phyloP scores from a whole-genome alignment of 768 basidiomycete species.

The Suillus occidentalis region DNA sequence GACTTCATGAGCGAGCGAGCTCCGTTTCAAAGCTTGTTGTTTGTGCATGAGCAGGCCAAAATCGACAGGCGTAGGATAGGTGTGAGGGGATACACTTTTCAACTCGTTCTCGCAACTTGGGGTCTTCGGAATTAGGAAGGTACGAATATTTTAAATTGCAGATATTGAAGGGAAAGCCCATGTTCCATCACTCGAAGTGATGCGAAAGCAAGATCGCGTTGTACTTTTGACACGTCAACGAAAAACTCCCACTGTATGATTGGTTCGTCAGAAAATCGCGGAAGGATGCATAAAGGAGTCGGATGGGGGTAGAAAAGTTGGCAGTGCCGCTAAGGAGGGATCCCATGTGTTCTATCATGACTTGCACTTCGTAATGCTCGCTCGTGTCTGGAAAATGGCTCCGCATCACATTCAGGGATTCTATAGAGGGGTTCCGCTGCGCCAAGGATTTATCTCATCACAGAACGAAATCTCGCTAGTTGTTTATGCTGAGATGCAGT shows the following conservation, averaged over 20 bases:
- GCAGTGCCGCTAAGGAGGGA: background rate
- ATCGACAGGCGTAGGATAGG: too few relatives aligned
- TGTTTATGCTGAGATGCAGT: too few relatives aligned
- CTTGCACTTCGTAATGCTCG: background rate
- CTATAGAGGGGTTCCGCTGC: background rate
- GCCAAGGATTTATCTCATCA: background rate
- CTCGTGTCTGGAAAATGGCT: background rate
- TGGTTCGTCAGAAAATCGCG: background rate
- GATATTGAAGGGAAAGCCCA: background rate
- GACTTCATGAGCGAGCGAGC: background rate
- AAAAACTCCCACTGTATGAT: background rate
- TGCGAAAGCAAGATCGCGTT: background rate
- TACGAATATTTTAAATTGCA: background rate
- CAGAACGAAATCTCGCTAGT: background rate
- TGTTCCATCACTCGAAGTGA: background rate
- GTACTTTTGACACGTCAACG: background rate
- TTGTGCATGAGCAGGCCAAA: background rate
- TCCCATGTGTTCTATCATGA: background rate
- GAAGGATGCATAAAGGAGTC: background rate
- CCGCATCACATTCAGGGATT: background rate
- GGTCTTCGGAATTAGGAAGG: background rate
- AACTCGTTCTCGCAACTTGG: background rate
- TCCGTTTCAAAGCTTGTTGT: background rate
- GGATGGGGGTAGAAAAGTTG: background rate
- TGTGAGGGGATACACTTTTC: background rate